Conservation (phyloP, 2,329 filamentous ascomycete genomes). For the Colletotrichum trifolii region DNA sequence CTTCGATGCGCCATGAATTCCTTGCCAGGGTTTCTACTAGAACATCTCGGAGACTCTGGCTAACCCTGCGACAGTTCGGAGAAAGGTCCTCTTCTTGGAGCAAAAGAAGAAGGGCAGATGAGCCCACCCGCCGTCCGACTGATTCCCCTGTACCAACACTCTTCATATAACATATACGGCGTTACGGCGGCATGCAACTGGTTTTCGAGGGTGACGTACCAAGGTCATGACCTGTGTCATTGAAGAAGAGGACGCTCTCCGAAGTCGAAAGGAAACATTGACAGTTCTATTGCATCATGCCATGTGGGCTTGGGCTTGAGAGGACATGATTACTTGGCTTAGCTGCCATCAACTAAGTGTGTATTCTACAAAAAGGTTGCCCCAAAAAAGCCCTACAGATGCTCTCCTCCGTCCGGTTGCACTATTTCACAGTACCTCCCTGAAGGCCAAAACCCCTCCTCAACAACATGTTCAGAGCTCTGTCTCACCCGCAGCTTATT, state of each 20-base stretch:
- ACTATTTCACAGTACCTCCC: neutral
- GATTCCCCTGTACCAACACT: slow-evolving; percentile 36
- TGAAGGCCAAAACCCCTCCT: neutral
- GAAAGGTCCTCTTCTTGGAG: slow-evolving; percentile 96
- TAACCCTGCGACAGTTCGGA: slow-evolving; percentile 72
- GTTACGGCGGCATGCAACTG: slow-evolving; percentile 34
- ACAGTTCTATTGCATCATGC: neutral
- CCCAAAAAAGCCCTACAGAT: neutral
- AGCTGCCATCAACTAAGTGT: slow-evolving; percentile 21
- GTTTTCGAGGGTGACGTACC: slow-evolving; percentile 22
- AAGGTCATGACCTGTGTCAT: slow-evolving; percentile 11
- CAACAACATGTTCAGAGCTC: neutral
- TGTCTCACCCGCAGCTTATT: neutral
- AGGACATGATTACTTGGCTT: neutral
- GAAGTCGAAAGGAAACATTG: neutral
- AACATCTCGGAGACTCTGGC: neutral
- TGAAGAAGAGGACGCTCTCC: neutral
- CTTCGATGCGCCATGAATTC: neutral
- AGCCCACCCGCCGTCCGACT: slow-evolving; percentile 16
- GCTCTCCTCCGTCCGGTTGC: neutral
- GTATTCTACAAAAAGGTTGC: slow-evolving; percentile 22
- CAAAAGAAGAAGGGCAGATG: slow-evolving; percentile 81
- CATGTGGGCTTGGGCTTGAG: neutral
- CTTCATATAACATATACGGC: slow-evolving; percentile 33
- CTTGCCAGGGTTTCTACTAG: too few species aligned